Percentiles rank a stretch among this genome's conserved stretches.
These are phyloP conservation scores for Polyporus tsugae DNA, from an alignment of 1,284 basidiomycete species.

Conservation along the genomic window DNA sequence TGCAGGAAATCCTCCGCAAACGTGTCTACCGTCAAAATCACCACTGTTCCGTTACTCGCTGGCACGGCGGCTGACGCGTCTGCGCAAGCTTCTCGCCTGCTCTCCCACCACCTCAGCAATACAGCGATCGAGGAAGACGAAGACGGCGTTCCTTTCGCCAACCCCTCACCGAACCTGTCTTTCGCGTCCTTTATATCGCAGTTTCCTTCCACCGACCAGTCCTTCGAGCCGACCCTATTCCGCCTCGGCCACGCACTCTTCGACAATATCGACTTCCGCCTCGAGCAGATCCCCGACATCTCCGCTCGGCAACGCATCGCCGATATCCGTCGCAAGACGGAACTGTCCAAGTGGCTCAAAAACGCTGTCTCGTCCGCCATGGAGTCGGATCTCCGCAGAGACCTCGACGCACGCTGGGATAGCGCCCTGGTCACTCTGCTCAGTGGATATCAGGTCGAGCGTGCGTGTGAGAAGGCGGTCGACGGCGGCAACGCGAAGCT, in stretches of 20 bases:
- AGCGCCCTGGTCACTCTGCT: conserved; percentile 80
- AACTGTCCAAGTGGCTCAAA: conserved; percentile 88
- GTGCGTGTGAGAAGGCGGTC: conserved; percentile 81
- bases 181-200: conserved; percentile 84
- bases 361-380: conserved; percentile 77
- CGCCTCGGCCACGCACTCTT: conserved; percentile 92
- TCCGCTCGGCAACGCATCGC: conserved; percentile 69
- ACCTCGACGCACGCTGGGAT: conserved; percentile 55
- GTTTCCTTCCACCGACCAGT: conserved; percentile 79
- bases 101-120: conserved; percentile 83
- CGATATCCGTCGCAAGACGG: conserved; percentile 80
- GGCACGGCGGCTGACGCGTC: conserved; percentile 47
- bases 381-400: conserved; percentile 76
- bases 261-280: conserved; percentile 79
- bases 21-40: conserved; percentile 61
- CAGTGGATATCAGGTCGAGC: conserved; percentile 88
- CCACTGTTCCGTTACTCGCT: conserved; percentile 54
- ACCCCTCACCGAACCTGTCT: conserved; percentile 64
- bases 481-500: conserved; percentile 86
- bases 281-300: conserved; percentile 60
- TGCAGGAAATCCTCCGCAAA: conserved; percentile 62
- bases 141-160: conserved; percentile 65
- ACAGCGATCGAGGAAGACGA: conserved; percentile 71
- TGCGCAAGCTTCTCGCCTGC: conserved; percentile 66
- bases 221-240: conserved; percentile 85